Base-by-base conservation (phyloP, 2,329 filamentous ascomycete species). In the Fusarium avenaceum region DNA sequence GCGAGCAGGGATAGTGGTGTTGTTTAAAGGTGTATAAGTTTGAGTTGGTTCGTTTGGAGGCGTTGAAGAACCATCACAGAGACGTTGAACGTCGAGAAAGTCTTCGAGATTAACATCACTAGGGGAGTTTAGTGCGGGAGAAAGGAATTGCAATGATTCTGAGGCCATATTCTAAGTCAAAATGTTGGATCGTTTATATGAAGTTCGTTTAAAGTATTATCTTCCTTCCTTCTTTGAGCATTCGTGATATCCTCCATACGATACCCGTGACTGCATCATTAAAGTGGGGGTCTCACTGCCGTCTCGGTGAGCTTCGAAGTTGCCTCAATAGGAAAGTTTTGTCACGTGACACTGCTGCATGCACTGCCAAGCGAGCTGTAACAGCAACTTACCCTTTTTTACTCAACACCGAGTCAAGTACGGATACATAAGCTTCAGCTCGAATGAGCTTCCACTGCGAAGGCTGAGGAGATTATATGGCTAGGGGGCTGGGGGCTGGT, bases 71-170 rank as follows among this genome's bases (percentile, higher is more conserved):
- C 68, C 60, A 26, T 64, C 44, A 53, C 69, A 73, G 40, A 74
- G 72, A 43, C 67, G 57, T 14, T 73, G 60, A 42, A 74, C 43
- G 51, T 74, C 62, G 39, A 74, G 56, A 54, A 73, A 74, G 32
- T 57, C 70, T 11, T 65, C 72, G 19, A 74, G 50, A 20, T 74
- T 70, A 58, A 71, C 59, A 22, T 69, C 55, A 9, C 43, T 24
- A 26, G 57, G 19, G 5, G 38, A 42, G 30, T 40, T 26, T 22
- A n/a, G 30, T 24, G 40, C 6, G 6, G 33, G 2, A 15, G 38
- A 15, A 7, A 39, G 24, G 17, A 42, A 40, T 24, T 33, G 22
- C 17, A 47, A 46, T 32, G 49, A n/a, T 17, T 20, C n/a, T 39
- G 51, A 14, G 9, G 46, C 45, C 55, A 67, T 69, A 30, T 30